Percentiles rank a stretch among this genome's conserved stretches.
Conservation (phyloP, 345 rosid species). For the Eucalyptus victrix region DNA sequence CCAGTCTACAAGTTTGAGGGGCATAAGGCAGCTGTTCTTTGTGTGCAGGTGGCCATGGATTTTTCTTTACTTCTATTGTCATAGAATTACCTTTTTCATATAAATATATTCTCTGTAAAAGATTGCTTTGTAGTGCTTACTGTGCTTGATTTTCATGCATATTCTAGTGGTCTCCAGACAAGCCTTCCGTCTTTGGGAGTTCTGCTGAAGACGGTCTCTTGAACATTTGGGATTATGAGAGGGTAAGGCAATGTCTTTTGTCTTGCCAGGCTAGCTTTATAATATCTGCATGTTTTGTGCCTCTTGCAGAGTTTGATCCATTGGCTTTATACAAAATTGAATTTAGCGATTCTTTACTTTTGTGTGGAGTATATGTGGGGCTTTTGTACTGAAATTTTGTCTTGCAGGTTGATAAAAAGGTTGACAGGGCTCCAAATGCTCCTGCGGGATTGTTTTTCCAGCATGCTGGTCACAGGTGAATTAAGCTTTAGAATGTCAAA, state of each 20-base stretch:
- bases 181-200: constrained; percentile 86
- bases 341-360: not conserved
- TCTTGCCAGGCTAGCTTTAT: not conserved
- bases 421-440: constrained; percentile 18
- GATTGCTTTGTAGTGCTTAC: not conserved
- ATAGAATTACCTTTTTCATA: not conserved
- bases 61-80: not conserved
- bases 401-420: constrained; percentile 37
- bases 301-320: not conserved
- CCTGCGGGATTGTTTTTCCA: constrained; percentile 63
- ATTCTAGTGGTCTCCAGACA: constrained; percentile 87
- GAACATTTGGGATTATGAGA: constrained; percentile 90
- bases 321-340: not conserved
- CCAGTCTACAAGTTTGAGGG: constrained; percentile 84
- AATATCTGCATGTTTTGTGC: not conserved
- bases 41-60: constrained; percentile 58
- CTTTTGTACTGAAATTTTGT: not conserved
- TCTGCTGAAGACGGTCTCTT: constrained; percentile 94
- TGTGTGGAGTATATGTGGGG: not conserved
- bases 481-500: not conserved
- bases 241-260: constrained; percentile 22
- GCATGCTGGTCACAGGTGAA: constrained; percentile 67
- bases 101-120: not conserved
- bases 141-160: not conserved
- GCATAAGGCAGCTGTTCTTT: constrained; percentile 83